Percentiles rank a stretch among this genome's conserved stretches.
These are phyloP conservation scores for Fusarium hostae DNA, from an alignment of 2,329 filamentous ascomycete species.

Conservation along the genomic window DNA sequence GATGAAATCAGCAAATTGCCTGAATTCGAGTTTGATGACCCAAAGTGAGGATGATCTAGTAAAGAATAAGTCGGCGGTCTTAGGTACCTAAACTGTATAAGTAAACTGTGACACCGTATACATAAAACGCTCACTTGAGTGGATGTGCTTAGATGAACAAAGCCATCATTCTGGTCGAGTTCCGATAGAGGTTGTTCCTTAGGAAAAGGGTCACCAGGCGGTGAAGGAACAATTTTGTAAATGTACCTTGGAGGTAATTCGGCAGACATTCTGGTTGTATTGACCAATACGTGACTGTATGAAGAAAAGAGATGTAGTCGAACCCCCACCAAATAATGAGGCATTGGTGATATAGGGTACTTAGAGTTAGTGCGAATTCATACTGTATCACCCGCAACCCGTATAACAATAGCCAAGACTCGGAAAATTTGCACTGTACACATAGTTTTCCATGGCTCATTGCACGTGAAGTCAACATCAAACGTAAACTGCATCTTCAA, in stretches of 20 bases:
- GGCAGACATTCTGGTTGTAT: conserved; percentile 43
- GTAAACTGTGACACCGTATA: neutral
- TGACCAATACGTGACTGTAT: neutral
- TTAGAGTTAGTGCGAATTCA: conserved; percentile 1
- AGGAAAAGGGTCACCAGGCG: conserved; percentile 65
- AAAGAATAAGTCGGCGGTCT: conserved; percentile 60
- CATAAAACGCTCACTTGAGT: conserved; percentile 56
- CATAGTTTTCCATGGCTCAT: neutral
- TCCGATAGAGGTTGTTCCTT: conserved; percentile 66
- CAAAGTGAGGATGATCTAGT: conserved; percentile 53
- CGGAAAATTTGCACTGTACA: conserved; percentile 16
- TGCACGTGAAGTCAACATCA: conserved; percentile 33
- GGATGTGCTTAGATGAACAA: conserved; percentile 69
- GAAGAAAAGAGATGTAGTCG: neutral
- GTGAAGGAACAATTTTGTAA: conserved; percentile 69
- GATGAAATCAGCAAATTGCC: conserved; percentile 54
- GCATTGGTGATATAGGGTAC: conserved; percentile 20
- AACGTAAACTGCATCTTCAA: conserved; percentile 21
- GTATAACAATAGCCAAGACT: neutral
- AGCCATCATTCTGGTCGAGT: conserved; percentile 69
- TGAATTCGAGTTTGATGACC: conserved; percentile 65
- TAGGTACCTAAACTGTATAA: conserved; percentile 52
- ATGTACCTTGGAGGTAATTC: conserved; percentile 56
- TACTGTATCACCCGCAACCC: neutral
- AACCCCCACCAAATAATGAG: conserved; percentile 5